Percentiles rank a stretch among this genome's conserved stretches.
phyloP scores from a whole-genome alignment of 2,329 filamentous ascomycete species.

The Phialophora verrucosa region DNA sequence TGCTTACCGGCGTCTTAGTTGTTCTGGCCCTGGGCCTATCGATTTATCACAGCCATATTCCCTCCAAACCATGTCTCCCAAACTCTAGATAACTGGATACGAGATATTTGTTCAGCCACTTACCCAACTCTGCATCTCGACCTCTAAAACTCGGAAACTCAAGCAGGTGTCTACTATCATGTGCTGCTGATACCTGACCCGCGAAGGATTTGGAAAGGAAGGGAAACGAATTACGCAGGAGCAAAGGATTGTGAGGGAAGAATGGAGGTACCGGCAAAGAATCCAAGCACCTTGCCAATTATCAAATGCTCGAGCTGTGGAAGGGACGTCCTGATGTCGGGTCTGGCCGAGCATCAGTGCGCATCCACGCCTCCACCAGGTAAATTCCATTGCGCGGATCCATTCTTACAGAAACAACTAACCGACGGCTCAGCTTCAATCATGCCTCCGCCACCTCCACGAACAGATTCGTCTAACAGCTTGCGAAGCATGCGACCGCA shows the following conservation, averaged over 20 bases:
- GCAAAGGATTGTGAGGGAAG: constrained; percentile 20
- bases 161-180: background rate
- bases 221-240: background rate
- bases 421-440: constrained; percentile 13
- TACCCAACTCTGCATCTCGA: constrained; percentile 5
- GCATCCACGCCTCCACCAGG: constrained; percentile 44
- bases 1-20: constrained; percentile 13
- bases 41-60: constrained; percentile 21
- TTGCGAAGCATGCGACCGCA: constrained; percentile 18
- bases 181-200: constrained; percentile 4
- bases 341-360: constrained; percentile 87
- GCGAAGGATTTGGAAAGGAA: constrained; percentile 6
- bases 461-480: constrained; percentile 29
- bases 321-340: constrained; percentile 77
- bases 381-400: constrained; percentile 41
- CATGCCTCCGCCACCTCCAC: constrained; percentile 27
- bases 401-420: constrained; percentile 24
- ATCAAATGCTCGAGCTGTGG: constrained; percentile 88
- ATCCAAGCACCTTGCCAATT: constrained; percentile 75
- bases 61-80: constrained; percentile 1
- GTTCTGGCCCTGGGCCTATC: constrained; percentile 11
- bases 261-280: constrained; percentile 48
- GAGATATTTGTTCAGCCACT: constrained; percentile 12
- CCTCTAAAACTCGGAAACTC: background rate
- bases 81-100: constrained; percentile 27